Evolutionary conservation across 805 yeast species (phyloP), one percentile per base, ranked within the genome.

Genomic region (Wickerhamomyces bisporus): DNA sequence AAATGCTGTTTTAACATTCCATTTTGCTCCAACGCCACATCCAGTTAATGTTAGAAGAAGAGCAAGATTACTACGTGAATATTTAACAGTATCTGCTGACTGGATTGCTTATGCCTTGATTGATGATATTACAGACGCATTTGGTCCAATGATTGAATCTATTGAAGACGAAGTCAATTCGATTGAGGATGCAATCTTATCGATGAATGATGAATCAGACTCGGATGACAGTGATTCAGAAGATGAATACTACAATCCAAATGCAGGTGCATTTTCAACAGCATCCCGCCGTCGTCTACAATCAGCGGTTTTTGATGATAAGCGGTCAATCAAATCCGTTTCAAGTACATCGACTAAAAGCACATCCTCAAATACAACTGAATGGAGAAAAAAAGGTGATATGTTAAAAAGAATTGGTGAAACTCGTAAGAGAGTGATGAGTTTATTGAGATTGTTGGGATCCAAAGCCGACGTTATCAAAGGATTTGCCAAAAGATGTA

Each of bases 101-200:
- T 93, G 98, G 98, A 82, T 93, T 32, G 91, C 96, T 2, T 93
- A 93, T 62, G 98, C 98, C 0, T 65, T 93, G 45, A 86, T 93
- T 50, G 98, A 93, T 65, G 98, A 93, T 58, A 86, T 93, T 46
- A 91, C 97, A 0, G 98, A 93, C 68, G 95, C 95, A 0, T 93
- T 86, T 68, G 98, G 95, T 1, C 98, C 98, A 3, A 78, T 93
- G 82, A 89, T 93, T 45, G 94, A 86, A 41, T 77, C 91, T 33
- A 89, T 93, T 36, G 98, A 93, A 56, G 87, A 81, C 42, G 98
- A 93, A 52, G 98, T 93, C 17, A 87, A 88, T 57, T 73, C 78
- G n/a, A 93, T 93, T 44, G 98, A 93, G 54, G 96, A 91, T 53
- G 84, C 89, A 3, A 91, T 93, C 36, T 66, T 93, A 50, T 71